Percentiles rank a stretch among this genome's conserved stretches.
Conservation (phyloP, 495 filamentous ascomycete species). For the Acidomyces sp. region DNA sequence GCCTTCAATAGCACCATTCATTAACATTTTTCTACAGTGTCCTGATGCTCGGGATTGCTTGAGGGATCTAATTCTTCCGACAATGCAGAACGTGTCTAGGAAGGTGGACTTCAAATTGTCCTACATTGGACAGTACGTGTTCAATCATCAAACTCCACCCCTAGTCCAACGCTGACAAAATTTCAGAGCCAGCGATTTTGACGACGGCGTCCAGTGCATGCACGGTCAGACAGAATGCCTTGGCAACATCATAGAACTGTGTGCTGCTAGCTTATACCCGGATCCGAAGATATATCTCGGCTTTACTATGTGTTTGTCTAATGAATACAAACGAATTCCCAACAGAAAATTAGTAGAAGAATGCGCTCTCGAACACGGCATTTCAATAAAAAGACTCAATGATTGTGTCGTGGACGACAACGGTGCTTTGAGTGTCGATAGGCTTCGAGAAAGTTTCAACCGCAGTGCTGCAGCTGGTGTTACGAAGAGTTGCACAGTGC, state of each 20-base stretch:
- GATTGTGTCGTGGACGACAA: conserved; percentile 61
- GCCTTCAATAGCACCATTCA: too few relatives aligned
- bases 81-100: conserved; percentile 65
- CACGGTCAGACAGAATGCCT: conserved; percentile 87
- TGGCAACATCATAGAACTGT: conserved; percentile 87
- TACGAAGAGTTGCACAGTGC: conserved; percentile 75
- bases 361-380: conserved; percentile 78
- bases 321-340: conserved; percentile 61
- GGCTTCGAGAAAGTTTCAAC: conserved; percentile 66
- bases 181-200: conserved; percentile 25
- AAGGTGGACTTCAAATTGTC: conserved; percentile 87
- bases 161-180: conserved; percentile 1
- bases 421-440: conserved; percentile 42
- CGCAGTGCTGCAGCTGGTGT: conserved; percentile 55
- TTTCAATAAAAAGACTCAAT: conserved; percentile 75
- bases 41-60: conserved; percentile 61
- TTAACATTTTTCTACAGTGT: too few relatives aligned
- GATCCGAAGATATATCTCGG: conserved; percentile 77
- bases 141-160: neutral
- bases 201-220: conserved; percentile 63
- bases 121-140: conserved; percentile 66
- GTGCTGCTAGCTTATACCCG: conserved; percentile 65
- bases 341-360: conserved; percentile 58
- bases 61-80: conserved; percentile 64
- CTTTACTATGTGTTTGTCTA: conserved; percentile 77